Base-by-base conservation (phyloP, 1,139 yeast species). In the Hemisphaericaspora lyxosophila region DNA sequence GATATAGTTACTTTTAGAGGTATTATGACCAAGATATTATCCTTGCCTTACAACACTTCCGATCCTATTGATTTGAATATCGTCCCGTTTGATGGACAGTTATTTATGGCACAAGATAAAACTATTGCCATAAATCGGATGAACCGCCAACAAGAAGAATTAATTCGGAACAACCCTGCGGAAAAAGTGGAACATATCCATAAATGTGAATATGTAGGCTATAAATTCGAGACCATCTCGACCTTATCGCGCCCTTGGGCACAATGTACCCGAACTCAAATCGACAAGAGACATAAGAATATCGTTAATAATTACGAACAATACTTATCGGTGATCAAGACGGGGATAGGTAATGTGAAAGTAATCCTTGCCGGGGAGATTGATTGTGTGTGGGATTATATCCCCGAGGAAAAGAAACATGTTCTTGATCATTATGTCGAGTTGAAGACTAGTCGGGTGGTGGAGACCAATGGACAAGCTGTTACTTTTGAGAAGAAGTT, bases 1-100 rank as follows among this genome's bases (percentile, higher is more conserved):
- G 88, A 88, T 51, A 72, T 92, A 26, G 67, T 92, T 30, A 81
- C 96, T 0, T 87, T 87, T 73, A 70, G 97, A 48, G 97, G 97
- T 1, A 64, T 87, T 31, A 78, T 90, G 80, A 74, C 90, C 31
- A 77, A 74, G 46, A 55, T 88, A 17, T 63, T 88, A 60, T 66
- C 80, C 3, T 60, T 85, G 25, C 89, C 89, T 0, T 80, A 75
- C 50, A 72, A 73, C 38, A 50, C 59, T 23, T 60, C 66, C 27
- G 85, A 85, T 40, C 73, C 76, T n/a, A 60, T 89, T 13, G 80
- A 78, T 44, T 63, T 85, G 39, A 80, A 86, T 45, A 62, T 86
- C 7, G 75, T 88, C 14, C 60, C 65, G 3, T 69, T 75, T 57
- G 96, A 90, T 56, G 95, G 92, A 0, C 96, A 88, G 52, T 60